These are phyloP conservation scores for Rhodotorula sp. DNA, from an alignment of 1,284 basidiomycete species.

Conservation along the genomic window DNA sequence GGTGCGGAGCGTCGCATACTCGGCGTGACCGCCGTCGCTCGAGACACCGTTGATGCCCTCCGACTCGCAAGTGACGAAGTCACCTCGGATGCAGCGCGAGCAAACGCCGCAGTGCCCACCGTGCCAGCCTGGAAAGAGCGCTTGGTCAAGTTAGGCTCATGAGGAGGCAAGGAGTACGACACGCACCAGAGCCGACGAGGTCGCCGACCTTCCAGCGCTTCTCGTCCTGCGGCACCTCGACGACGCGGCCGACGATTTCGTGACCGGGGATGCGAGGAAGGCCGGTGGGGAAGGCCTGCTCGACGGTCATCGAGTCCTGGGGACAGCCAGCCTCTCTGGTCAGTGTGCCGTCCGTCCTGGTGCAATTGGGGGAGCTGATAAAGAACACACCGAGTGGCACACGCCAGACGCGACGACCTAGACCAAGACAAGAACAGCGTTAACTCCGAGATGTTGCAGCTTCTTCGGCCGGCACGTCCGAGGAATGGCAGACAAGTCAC, in stretches of 20 bases:
- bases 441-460: slow-evolving; percentile 1
- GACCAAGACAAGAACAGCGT: neutral
- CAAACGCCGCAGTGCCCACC: slow-evolving; percentile 46
- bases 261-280: slow-evolving; percentile 23
- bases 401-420: slow-evolving; percentile 29
- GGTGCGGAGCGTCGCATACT: slow-evolving; percentile 50
- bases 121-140: slow-evolving; percentile 14
- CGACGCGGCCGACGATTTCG: slow-evolving; percentile 33
- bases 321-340: neutral
- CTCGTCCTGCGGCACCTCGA: slow-evolving; percentile 35
- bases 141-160: neutral
- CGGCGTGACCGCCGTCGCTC: slow-evolving; percentile 50
- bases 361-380: neutral
- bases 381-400: slow-evolving; percentile 15
- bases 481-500: slow-evolving; percentile 1
- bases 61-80: slow-evolving; percentile 42
- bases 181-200: slow-evolving; percentile 43
- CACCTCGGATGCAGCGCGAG: slow-evolving; percentile 43
- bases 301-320: slow-evolving; percentile 17
- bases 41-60: slow-evolving; percentile 48
- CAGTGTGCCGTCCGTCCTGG: too few species aligned
- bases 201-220: slow-evolving; percentile 48
- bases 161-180: neutral
- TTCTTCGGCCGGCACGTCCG: too few species aligned
- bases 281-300: slow-evolving; percentile 21